Evolutionary conservation across 1,139 yeast species (phyloP).

Genomic region (Candida freyschussii): DNA sequence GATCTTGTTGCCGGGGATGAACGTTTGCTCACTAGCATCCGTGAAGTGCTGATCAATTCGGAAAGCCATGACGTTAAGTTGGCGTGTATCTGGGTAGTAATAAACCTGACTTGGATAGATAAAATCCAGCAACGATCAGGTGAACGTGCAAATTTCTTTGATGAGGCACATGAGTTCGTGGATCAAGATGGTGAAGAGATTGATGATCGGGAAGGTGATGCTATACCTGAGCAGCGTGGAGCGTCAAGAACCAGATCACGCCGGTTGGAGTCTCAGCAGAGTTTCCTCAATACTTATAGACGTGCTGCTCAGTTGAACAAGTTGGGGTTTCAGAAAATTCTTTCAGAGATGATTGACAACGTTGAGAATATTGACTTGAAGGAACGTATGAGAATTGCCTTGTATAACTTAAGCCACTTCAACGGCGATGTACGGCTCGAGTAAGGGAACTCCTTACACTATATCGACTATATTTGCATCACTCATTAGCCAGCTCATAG

Average conservation of each 20-base stretch:
- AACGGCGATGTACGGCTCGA: too few relatives aligned
- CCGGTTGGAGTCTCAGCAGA: too few relatives aligned
- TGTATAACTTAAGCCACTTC: slow-evolving; percentile 29
- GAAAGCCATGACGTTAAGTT: slow-evolving; percentile 39
- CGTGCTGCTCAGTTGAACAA: slow-evolving; percentile 15
- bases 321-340: slow-evolving; percentile 17
- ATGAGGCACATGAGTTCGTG: slow-evolving; percentile 21
- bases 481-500: too few relatives aligned
- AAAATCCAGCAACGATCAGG: slow-evolving; percentile 21
- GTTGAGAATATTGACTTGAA: slow-evolving; percentile 40
- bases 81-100: slow-evolving; percentile 55
- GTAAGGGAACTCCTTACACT: too few relatives aligned
- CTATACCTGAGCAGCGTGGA: slow-evolving; percentile 12
- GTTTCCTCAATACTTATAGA: neutral
- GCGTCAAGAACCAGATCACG: slow-evolving; percentile 16
- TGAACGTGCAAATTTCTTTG: slow-evolving; percentile 22
- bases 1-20: slow-evolving; percentile 40
- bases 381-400: slow-evolving; percentile 45
- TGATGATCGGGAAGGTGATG: slow-evolving; percentile 20
- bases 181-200: slow-evolving; percentile 7
- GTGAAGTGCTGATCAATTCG: slow-evolving; percentile 30
- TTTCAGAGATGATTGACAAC: slow-evolving; percentile 31
- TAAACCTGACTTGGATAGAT: slow-evolving; percentile 52
- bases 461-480: too few relatives aligned
- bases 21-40: slow-evolving; percentile 36